Evolutionary conservation across 2,329 filamentous ascomycete species (phyloP), one percentile per base, ranked within the genome.

Genomic region (Phaeosphaeria sp.): DNA sequence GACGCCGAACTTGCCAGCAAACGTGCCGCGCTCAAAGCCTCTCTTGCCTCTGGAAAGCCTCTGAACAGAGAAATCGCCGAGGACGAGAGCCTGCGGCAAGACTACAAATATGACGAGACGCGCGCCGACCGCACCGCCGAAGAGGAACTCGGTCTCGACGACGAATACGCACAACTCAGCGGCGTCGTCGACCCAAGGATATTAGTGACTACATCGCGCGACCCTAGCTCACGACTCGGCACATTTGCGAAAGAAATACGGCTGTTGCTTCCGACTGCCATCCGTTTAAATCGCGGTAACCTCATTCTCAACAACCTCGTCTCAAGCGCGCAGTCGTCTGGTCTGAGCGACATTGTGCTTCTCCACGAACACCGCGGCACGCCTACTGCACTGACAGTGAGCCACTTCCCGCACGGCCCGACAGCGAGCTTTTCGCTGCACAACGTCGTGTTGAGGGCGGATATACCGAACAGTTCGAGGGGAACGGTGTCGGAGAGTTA

Each of bases 1-100:
- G 92, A 97, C 80, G 94, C 94, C 60, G 94, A 97, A 72, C 96
- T 96, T 64, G 91, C 90, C 56, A 92, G 96, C 76, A 97, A 97
- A 78, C 85, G 94, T 69, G 90, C 93, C 41, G 91, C 96, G 75
- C 81, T 99, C 54, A 90, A 93, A 75, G 88, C 89, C 33, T 93
- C 93, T 10, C 84, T 98, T 50, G 94, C 95, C 21, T 92, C 91
- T 10, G 95, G 95, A 64, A 96, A 95, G 74, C 90, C 92, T 9
- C 81, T 97, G 48, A 90, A 94, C 66, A 87, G 90, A 22, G 83
- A 85, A 36, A 91, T 98, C 65, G 92, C 93, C 54, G 90, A 96
- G 72, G 94, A 99, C 79, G 92, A 92, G 77, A 76, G 85, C 27
- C 80, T 99, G 54, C 87, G 93, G 44, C 89, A 91, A 73, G 92